phyloP scores from a whole-genome alignment of 257 asterid genomes.

The Gardenia jasminoides region DNA sequence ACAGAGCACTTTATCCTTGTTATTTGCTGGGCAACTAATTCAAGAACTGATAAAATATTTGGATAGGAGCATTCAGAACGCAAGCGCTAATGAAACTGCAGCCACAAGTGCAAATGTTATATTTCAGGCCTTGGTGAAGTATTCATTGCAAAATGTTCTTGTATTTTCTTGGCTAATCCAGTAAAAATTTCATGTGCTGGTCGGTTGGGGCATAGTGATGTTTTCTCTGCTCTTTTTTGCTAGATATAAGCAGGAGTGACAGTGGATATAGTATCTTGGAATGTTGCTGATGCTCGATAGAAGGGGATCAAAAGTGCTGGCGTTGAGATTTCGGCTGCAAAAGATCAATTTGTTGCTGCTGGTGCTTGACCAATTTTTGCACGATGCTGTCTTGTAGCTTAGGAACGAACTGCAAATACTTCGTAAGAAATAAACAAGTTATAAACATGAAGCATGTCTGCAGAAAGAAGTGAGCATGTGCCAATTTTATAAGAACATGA shows the following conservation, averaged over 20 bases:
- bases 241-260: not conserved
- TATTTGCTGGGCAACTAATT: not conserved
- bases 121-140: not conserved
- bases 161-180: not conserved
- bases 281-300: too few relatives aligned
- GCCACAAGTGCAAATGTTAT: not conserved
- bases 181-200: not conserved
- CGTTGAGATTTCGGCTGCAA: not conserved
- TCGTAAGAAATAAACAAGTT: not conserved
- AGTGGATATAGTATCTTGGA: not conserved
- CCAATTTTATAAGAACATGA: not conserved
- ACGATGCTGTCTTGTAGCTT: not conserved
- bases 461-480: slow-evolving; percentile 3
- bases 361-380: not conserved
- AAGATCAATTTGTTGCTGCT: not conserved
- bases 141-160: not conserved
- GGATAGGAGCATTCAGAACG: not conserved
- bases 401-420: slow-evolving; percentile 2
- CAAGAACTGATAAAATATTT: not conserved
- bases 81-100: not conserved
- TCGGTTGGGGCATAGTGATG: not conserved
- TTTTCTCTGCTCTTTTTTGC: too few relatives aligned
- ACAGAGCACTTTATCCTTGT: not conserved
- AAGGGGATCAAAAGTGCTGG: not conserved
- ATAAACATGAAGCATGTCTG: not conserved